Evolutionary conservation across 2,329 filamentous ascomycete species (phyloP).

Genomic region (Trichoderma koningiopsis): DNA sequence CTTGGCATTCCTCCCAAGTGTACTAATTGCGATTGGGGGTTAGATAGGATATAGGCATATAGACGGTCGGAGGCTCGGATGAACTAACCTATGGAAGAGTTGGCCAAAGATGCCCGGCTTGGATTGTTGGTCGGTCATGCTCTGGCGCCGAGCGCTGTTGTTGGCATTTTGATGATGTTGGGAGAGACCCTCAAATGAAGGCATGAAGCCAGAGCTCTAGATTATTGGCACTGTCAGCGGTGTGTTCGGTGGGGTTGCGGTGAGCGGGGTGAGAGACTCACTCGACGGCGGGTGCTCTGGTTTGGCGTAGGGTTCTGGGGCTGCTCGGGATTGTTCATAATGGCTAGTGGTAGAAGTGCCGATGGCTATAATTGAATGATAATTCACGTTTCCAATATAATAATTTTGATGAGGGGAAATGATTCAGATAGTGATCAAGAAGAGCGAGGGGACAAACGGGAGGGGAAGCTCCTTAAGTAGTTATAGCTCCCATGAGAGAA

Average conservation of each 20-base stretch:
- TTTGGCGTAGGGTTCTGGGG: constrained; percentile 29
- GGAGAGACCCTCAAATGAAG: constrained; percentile 53
- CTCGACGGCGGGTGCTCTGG: constrained; percentile 36
- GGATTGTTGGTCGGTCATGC: constrained; percentile 56
- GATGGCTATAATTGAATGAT: neutral
- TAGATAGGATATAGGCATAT: neutral
- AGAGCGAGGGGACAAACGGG: neutral
- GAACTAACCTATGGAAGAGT: constrained; percentile 59
- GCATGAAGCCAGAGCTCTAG: constrained; percentile 51
- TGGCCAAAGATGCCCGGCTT: constrained; percentile 53
- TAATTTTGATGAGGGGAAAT: neutral
- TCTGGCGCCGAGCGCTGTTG: constrained; percentile 54
- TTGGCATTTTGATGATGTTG: constrained; percentile 52
- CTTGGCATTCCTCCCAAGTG: constrained; percentile 25
- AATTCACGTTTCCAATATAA: neutral
- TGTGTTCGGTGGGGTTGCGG: neutral
- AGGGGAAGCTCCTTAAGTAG: constrained; percentile 26
- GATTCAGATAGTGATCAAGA: neutral
- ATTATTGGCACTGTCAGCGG: neutral
- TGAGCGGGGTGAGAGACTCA: constrained; percentile 23
- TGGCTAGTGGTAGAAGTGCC: neutral
- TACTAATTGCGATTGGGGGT: constrained; percentile 12
- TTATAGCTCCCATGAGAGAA: neutral
- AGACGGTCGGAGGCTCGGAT: neutral
- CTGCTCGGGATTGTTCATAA: constrained; percentile 31